phyloP scores from a whole-genome alignment of 352 stramenopile genomes.

The Globisporangium canariense region DNA sequence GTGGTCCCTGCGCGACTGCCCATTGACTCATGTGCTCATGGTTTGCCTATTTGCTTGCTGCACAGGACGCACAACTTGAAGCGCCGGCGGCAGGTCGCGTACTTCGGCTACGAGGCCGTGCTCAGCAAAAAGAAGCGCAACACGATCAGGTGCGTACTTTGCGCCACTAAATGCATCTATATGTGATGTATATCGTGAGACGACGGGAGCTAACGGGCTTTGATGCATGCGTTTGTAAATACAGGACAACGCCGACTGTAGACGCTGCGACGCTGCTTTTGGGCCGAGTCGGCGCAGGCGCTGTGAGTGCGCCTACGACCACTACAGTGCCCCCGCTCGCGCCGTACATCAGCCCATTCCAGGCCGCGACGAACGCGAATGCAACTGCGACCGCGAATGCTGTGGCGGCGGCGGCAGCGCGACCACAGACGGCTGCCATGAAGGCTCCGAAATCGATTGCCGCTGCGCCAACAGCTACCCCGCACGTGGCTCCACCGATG shows the following conservation, averaged over 20 bases:
- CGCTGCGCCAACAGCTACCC: conserved; percentile 16
- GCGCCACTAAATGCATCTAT: background rate
- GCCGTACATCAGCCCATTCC: conserved; percentile 7
- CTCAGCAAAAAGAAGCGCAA: conserved; percentile 70
- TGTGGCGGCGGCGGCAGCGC: background rate
- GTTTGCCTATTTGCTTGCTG: background rate
- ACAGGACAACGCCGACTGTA: conserved; percentile 11
- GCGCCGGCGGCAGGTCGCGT: conserved; percentile 50
- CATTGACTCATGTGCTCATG: background rate
- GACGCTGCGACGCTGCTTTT: conserved; percentile 11
- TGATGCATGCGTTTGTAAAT: background rate
- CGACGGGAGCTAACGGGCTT: background rate
- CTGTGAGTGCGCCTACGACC: background rate
- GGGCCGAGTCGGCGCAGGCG: background rate
- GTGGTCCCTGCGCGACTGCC: background rate
- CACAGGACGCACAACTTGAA: conserved; percentile 66
- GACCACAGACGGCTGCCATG: conserved; percentile 4
- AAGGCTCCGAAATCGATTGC: conserved; percentile 31
- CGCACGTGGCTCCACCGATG: conserved; percentile 19
- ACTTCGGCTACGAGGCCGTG: conserved; percentile 72
- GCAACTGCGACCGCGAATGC: background rate
- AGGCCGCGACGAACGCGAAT: conserved; percentile 2
- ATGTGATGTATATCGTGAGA: background rate
- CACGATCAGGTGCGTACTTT: conserved; percentile 12
- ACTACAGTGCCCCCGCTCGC: conserved; percentile 2